Percentiles rank a stretch among this genome's conserved stretches.
These are phyloP conservation scores for Chytridium lagenaria DNA, from an alignment of 371 early-diverging fungal genomes.

Conservation along the genomic window DNA sequence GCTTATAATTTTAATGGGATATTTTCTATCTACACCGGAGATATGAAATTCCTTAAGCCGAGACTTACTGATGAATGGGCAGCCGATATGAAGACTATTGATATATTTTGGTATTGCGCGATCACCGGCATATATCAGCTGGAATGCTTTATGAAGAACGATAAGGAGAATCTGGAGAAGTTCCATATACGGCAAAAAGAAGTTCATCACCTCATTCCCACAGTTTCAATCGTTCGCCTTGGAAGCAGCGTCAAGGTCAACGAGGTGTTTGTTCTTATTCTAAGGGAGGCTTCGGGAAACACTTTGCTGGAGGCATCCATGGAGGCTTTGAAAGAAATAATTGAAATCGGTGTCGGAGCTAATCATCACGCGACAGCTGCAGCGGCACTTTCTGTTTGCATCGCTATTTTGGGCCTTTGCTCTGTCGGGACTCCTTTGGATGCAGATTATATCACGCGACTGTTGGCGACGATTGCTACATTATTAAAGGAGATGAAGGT, in stretches of 20 bases:
- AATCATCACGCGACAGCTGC: neutral
- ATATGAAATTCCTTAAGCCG: neutral
- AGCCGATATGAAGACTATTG: neutral
- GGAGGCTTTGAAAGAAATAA: neutral
- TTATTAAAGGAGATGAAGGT: neutral
- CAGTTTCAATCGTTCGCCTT: neutral
- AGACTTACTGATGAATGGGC: neutral
- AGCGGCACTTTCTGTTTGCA: neutral
- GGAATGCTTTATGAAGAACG: neutral
- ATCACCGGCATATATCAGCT: neutral
- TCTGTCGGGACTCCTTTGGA: too few relatives aligned
- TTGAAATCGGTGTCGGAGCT: neutral
- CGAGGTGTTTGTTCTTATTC: neutral
- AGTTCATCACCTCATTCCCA: too few relatives aligned
- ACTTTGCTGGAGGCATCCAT: neutral
- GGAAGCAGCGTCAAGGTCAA: neutral
- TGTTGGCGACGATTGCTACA: neutral
- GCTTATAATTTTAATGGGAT: neutral
- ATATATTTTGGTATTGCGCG: neutral
- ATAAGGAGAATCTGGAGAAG: neutral
- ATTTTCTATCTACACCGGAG: neutral
- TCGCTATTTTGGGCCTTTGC: too few relatives aligned
- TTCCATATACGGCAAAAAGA: too few relatives aligned
- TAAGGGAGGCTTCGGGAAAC: neutral
- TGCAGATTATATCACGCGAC: neutral